Evolutionary conservation across 805 yeast genomes (phyloP).

Genomic region (Kodamaea jinghongensis): DNA sequence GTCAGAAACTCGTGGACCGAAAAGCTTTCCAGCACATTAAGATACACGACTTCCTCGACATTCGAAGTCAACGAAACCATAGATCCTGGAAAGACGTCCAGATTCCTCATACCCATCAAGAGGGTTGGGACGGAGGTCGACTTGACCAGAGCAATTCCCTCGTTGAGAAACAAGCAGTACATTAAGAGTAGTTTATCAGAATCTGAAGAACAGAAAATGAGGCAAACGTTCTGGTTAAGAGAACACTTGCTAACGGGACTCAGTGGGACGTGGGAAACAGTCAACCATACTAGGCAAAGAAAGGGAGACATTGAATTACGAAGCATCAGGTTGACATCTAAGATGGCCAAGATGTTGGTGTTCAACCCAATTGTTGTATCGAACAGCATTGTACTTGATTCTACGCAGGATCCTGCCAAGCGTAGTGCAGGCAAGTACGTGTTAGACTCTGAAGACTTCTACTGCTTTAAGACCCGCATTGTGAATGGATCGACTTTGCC

Average conservation of each 20-base stretch:
- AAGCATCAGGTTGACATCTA: conserved; percentile 56
- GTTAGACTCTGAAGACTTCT: conserved; percentile 47
- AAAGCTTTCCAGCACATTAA: conserved; percentile 31
- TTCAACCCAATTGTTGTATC: conserved; percentile 20
- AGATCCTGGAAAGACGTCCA: conserved; percentile 30
- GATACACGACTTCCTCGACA: conserved; percentile 22
- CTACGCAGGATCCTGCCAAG: conserved; percentile 28
- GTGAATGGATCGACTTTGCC: conserved; percentile 43
- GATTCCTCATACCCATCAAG: conserved; percentile 70
- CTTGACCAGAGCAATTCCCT: conserved; percentile 60
- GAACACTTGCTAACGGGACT: conserved; percentile 58
- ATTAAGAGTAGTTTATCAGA: conserved; percentile 54
- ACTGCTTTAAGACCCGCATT: conserved; percentile 49
- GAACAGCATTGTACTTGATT: conserved; percentile 15
- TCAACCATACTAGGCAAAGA: conserved; percentile 20
- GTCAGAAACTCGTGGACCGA: conserved; percentile 79
- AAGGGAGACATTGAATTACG: conserved; percentile 65
- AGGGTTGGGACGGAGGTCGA: conserved; percentile 47
- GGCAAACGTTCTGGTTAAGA: conserved; percentile 79
- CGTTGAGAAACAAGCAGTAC: conserved; percentile 67
- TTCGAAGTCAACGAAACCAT: conserved; percentile 29
- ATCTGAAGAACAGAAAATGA: conserved; percentile 55
- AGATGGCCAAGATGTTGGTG: conserved; percentile 56
- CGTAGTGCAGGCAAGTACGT: conserved; percentile 26
- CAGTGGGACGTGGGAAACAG: conserved; percentile 62